Conservation (phyloP, 2,329 filamentous ascomycete species). For the Rugonectria rugulosa region DNA sequence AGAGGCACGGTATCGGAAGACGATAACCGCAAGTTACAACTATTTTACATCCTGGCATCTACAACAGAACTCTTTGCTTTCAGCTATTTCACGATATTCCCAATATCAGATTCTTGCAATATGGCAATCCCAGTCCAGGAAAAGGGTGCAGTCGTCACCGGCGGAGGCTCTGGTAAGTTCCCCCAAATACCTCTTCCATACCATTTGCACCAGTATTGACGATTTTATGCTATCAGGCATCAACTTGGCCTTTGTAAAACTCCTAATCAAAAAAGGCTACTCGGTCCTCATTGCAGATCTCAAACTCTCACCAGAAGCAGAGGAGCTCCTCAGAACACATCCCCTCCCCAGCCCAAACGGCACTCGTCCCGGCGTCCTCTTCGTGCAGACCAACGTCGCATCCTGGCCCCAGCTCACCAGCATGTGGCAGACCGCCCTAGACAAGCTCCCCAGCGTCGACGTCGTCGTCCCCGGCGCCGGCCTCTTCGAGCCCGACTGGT, state of each 20-base stretch:
- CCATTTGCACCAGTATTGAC: too few relatives aligned
- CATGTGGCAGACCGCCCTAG: constrained; percentile 41
- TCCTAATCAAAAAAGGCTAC: constrained; percentile 45
- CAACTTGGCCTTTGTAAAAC: constrained; percentile 44
- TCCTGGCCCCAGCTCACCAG: constrained; percentile 46
- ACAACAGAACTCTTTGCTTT: too few relatives aligned
- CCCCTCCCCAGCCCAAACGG: constrained; percentile 31
- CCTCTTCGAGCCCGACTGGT: constrained; percentile 47
- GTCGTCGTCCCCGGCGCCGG: constrained; percentile 49
- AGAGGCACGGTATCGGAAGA: constrained; percentile 19
- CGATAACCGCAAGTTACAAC: constrained; percentile 28
- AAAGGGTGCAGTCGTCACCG: constrained; percentile 31
- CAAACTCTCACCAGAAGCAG: constrained; percentile 44
- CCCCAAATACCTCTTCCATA: too few relatives aligned
- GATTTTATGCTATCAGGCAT: constrained; percentile 48
- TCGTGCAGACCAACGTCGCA: constrained; percentile 47
- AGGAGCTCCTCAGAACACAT: constrained; percentile 42
- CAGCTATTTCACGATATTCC: neutral
- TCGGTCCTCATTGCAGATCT: constrained; percentile 50
- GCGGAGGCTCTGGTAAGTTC: constrained; percentile 31
- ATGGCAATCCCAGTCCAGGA: constrained; percentile 26
- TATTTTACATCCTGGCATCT: too few relatives aligned
- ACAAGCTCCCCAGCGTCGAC: constrained; percentile 42
- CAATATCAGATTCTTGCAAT: neutral
- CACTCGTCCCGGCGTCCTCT: constrained; percentile 41